Percentiles rank a stretch among this genome's conserved stretches.
These are phyloP conservation scores for Antrodiella citrinella DNA, from an alignment of 768 basidiomycete genomes.

Conservation along the genomic window DNA sequence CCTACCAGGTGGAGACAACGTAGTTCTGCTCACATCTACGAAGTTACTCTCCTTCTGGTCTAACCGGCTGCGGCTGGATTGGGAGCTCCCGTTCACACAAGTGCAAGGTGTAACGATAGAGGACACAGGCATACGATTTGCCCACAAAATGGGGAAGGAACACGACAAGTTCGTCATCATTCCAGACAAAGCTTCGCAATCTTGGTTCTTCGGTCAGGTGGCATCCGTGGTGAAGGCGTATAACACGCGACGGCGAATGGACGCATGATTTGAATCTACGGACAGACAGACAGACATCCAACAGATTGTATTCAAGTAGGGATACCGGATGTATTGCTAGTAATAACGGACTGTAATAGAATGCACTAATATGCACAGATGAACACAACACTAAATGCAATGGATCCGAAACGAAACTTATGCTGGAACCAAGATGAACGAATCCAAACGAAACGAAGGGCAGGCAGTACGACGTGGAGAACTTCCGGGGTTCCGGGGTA, in stretches of 20 bases:
- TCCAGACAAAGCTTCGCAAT: conserved; percentile 64
- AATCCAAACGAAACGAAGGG: neutral
- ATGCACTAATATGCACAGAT: neutral
- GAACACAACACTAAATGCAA: conserved; percentile 1
- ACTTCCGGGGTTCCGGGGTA: neutral
- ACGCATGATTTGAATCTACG: conserved; percentile 25
- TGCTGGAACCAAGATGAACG: neutral
- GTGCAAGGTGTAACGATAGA: conserved; percentile 86
- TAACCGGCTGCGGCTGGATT: conserved; percentile 74
- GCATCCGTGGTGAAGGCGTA: conserved; percentile 70
- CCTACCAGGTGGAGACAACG: conserved; percentile 71
- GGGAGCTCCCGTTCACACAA: conserved; percentile 86
- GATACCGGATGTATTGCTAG: conserved; percentile 9
- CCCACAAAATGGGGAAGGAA: conserved; percentile 69
- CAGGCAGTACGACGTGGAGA: neutral
- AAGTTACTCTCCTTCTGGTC: conserved; percentile 81
- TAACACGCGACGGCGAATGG: conserved; percentile 70
- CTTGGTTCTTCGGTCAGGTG: conserved; percentile 77
- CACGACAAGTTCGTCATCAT: conserved; percentile 72
- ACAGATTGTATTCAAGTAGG: neutral
- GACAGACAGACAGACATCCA: conserved; percentile 3
- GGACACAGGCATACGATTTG: conserved; percentile 83
- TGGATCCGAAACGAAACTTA: conserved; percentile 3
- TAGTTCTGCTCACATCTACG: conserved; percentile 70
- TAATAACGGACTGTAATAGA: conserved; percentile 5